Evolutionary conservation across 2,329 filamentous ascomycete species (phyloP).

Genomic region (Epichloe gansuensis): DNA sequence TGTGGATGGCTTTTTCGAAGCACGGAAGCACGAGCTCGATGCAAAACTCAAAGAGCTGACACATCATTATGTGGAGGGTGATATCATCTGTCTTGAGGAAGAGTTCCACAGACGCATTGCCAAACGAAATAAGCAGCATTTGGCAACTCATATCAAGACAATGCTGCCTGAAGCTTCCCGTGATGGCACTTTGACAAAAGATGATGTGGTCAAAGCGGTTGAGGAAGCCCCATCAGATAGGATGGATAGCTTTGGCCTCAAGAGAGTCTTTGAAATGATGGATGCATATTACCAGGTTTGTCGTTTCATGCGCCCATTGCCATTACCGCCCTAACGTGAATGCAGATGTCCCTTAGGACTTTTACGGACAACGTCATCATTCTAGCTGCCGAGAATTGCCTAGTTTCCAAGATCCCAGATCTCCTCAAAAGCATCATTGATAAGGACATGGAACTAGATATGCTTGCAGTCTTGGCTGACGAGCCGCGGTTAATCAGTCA

Average conservation of each 20-base stretch:
- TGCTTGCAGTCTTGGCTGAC: not conserved
- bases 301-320: not conserved
- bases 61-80: constrained; percentile 22
- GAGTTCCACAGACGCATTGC: not conserved
- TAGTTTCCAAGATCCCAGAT: constrained; percentile 2
- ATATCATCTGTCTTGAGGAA: constrained; percentile 15
- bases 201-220: constrained; percentile 8
- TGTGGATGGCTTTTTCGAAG: constrained; percentile 1
- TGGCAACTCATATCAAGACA: not conserved
- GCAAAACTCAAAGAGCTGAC: constrained; percentile 28
- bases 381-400: constrained; percentile 4
- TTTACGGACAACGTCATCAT: constrained; percentile 5
- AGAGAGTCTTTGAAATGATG: constrained; percentile 31
- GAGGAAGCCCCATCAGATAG: constrained; percentile 6
- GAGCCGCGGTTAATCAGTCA: not conserved
- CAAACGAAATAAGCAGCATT: not conserved
- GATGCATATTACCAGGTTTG: constrained; percentile 30
- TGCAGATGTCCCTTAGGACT: constrained; percentile 3
- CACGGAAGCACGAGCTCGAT: constrained; percentile 4
- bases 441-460: not conserved
- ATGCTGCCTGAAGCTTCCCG: constrained; percentile 1
- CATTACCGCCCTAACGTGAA: not conserved
- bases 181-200: constrained; percentile 1
- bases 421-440: not conserved
- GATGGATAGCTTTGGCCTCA: constrained; percentile 18